Evolutionary conservation across 2,329 filamentous ascomycete species (phyloP).

Genomic region (Xylogone sp.): DNA sequence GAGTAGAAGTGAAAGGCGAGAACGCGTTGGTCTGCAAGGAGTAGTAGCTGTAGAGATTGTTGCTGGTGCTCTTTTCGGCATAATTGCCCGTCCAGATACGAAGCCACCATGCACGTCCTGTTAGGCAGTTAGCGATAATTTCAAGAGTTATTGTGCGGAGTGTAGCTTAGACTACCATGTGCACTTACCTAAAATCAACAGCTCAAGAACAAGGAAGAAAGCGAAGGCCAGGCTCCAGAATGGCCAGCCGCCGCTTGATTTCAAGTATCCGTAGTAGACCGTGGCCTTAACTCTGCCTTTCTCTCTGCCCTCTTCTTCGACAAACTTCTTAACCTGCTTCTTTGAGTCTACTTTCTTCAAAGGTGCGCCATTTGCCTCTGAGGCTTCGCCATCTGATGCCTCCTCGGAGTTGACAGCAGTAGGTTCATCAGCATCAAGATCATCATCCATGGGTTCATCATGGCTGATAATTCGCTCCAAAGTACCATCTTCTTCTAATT

Average conservation of each 20-base stretch:
- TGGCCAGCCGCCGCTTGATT: constrained; percentile 57
- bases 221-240: constrained; percentile 55
- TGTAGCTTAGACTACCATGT: too few relatives aligned
- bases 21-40: constrained; percentile 44
- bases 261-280: constrained; percentile 67
- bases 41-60: constrained; percentile 36
- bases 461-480: constrained; percentile 55
- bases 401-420: constrained; percentile 55
- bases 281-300: constrained; percentile 63
- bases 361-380: constrained; percentile 31
- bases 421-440: constrained; percentile 44
- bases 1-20: constrained; percentile 2
- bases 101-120: constrained; percentile 60
- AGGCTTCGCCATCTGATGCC: constrained; percentile 37
- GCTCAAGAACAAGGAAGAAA: constrained; percentile 52
- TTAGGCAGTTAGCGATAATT: constrained; percentile 5
- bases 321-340: constrained; percentile 61
- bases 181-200: constrained; percentile 47
- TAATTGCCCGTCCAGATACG: constrained; percentile 55
- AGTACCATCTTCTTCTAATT: constrained; percentile 55
- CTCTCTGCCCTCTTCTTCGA: constrained; percentile 71
- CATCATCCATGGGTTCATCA: constrained; percentile 43
- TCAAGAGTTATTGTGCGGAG: neutral
- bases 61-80: constrained; percentile 27
- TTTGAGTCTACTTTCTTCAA: constrained; percentile 49